Conservation (phyloP, 73 alveolate species). For the Diophrys sp. region DNA sequence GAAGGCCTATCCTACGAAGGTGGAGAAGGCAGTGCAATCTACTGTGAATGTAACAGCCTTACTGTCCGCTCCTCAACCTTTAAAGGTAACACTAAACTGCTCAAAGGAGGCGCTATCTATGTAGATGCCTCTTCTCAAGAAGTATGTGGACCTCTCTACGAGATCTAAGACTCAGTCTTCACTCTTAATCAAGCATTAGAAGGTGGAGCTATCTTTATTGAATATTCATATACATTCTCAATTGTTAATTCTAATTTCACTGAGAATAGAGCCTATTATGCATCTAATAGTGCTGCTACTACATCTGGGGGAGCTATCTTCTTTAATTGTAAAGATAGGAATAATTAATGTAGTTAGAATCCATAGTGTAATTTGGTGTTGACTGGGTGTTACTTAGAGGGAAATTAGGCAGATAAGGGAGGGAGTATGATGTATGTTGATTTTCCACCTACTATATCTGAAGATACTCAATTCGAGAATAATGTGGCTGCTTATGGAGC, state of each 20-base stretch:
- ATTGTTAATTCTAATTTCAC: neutral
- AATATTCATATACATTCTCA: neutral
- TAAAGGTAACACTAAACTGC: neutral
- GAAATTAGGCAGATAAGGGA: neutral
- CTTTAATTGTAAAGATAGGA: neutral
- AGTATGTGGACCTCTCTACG: neutral
- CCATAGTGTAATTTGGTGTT: neutral
- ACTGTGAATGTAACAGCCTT: neutral
- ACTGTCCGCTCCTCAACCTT: neutral
- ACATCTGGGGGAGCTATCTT: neutral
- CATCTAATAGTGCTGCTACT: neutral
- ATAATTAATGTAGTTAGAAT: neutral
- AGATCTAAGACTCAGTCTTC: neutral
- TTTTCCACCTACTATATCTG: neutral
- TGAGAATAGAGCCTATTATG: neutral
- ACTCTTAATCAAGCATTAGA: neutral
- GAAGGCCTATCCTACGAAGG: neutral
- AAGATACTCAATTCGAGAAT: neutral
- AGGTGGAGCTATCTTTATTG: neutral
- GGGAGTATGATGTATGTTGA: neutral
- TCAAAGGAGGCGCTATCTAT: neutral
- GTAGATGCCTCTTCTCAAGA: neutral
- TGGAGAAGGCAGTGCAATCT: neutral
- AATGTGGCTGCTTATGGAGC: neutral
- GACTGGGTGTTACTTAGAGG: neutral